Base-by-base conservation (phyloP, 805 yeast genomes). In the Candida saitoana region DNA sequence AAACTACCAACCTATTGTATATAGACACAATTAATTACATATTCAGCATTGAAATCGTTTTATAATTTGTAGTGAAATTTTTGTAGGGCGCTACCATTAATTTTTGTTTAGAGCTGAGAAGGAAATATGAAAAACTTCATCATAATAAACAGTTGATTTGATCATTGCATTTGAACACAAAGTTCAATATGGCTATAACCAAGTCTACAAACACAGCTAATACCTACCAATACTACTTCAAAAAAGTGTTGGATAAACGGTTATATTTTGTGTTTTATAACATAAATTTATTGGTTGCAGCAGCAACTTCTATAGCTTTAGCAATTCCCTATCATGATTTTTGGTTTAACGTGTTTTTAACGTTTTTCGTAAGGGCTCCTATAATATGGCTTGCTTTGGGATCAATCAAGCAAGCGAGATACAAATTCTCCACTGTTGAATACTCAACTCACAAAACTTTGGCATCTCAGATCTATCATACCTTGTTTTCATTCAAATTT, bases 201-300 rank as follows among this genome's bases (percentile, higher is more conserved):
- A 29, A 19, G 38, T 27, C 39, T 12, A 25, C 20, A 15, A 33
- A 17, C n/a, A 16, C 37, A 5, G 43, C 37, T 15, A 37, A 42
- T n/a, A 49, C 55, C 31, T 63, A 63, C 44, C 52, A 51, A 34
- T 34, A 49, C 30, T 52, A 54, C 46, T 67, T 62, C 47, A 43
- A 44, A 15, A 59, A 60, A 41, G 70, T 68, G 5, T 48, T 57
- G 32, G 41, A 49, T 36, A 65, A 67, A 44, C 49, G 75, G 33
- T 56, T 69, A 54, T 58, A 57, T 38, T 70, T 55, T 44, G 59
- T 64, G 39, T 57, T 60, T 46, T 61, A 67, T 35, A 36, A 25
- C 19, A 53, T 69, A 37, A 47, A 54, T 30, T 46, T 56, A 12
- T 31, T 69, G 3, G 29, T 61, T 18, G 57, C 73, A 3, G 25